phyloP scores from a whole-genome alignment of 495 filamentous ascomycete genomes.

The Penicillium fimorum region DNA sequence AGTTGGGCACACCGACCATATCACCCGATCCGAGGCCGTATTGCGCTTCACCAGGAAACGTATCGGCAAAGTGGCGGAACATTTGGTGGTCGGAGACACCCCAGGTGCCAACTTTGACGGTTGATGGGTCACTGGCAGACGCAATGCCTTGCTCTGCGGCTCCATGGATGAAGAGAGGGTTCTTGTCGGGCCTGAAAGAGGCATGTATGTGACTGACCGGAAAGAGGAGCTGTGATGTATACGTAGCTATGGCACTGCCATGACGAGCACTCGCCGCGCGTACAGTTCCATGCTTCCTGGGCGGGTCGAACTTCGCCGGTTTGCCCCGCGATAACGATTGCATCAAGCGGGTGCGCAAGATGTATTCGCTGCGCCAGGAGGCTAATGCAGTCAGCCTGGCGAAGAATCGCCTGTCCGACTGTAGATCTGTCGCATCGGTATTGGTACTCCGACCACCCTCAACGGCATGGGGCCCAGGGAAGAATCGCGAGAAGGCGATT shows the following conservation, averaged over 20 bases:
- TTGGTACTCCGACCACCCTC: slow-evolving; percentile 25
- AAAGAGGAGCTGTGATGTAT: slow-evolving; percentile 74
- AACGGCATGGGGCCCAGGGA: slow-evolving; percentile 65
- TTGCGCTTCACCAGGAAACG: slow-evolving; percentile 67
- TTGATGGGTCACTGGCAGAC: slow-evolving; percentile 71
- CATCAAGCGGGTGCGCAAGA: slow-evolving; percentile 78
- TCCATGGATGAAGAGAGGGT: slow-evolving; percentile 77
- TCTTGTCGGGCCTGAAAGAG: slow-evolving; percentile 66
- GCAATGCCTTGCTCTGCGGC: slow-evolving; percentile 71
- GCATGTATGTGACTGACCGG: slow-evolving; percentile 75
- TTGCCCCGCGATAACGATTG: slow-evolving; percentile 78
- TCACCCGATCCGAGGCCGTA: slow-evolving; percentile 78
- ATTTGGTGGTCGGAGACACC: slow-evolving; percentile 71
- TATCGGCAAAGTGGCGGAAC: slow-evolving; percentile 73
- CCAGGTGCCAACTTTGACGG: slow-evolving; percentile 79
- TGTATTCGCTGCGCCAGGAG: slow-evolving; percentile 92
- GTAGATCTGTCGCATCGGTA: slow-evolving; percentile 46
- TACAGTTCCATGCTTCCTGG: slow-evolving; percentile 47
- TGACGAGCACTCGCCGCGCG: slow-evolving; percentile 49
- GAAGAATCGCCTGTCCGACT: slow-evolving; percentile 70
- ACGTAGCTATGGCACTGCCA: slow-evolving; percentile 65
- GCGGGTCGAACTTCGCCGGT: slow-evolving; percentile 56
- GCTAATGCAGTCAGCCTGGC: slow-evolving; percentile 73
- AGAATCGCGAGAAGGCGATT: slow-evolving; percentile 83
- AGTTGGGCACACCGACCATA: slow-evolving; percentile 72